These are phyloP conservation scores for Cyclotella cryptica DNA, from an alignment of 108 stramenopile species.

Conservation along the genomic window DNA sequence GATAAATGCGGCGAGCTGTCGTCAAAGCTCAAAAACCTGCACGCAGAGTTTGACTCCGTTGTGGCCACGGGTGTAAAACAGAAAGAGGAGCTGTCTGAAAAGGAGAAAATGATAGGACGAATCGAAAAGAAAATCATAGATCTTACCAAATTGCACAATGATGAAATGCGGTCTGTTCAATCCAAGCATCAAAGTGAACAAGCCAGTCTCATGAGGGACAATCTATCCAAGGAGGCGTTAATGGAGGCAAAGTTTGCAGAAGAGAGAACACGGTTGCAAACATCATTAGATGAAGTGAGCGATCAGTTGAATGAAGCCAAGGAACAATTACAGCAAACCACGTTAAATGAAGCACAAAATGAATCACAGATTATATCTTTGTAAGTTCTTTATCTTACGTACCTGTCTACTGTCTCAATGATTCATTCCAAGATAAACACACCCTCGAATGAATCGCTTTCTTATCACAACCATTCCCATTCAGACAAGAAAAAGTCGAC, in stretches of 20 bases:
- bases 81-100: slow-evolving; percentile 10
- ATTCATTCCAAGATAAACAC: background rate
- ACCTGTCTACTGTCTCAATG: background rate
- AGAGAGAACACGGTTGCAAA: slow-evolving; percentile 29
- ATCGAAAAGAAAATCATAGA: slow-evolving; percentile 17
- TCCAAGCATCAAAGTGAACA: slow-evolving; percentile 29
- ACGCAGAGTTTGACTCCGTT: slow-evolving; percentile 28
- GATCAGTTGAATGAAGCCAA: slow-evolving; percentile 20
- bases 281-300: slow-evolving; percentile 6
- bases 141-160: slow-evolving; percentile 11
- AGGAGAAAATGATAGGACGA: slow-evolving; percentile 20
- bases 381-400: slow-evolving; percentile 14
- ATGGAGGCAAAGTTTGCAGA: slow-evolving; percentile 28
- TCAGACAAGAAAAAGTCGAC: slow-evolving; percentile 39
- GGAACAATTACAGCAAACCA: slow-evolving; percentile 16
- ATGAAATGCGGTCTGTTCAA: slow-evolving; percentile 26
- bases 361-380: slow-evolving; percentile 37
- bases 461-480: background rate
- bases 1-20: slow-evolving; percentile 8
- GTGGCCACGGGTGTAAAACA: slow-evolving; percentile 4
- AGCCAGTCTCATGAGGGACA: slow-evolving; percentile 20
- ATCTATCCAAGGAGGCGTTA: slow-evolving; percentile 24
- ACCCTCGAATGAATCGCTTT: background rate
- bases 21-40: slow-evolving; percentile 17
- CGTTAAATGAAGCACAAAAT: slow-evolving; percentile 12